A percentile compares a stretch with the other conserved stretches of the same genome.
Conservation (phyloP, 2,329 filamentous ascomycete genomes). For the Colletotrichum tofieldiae region DNA sequence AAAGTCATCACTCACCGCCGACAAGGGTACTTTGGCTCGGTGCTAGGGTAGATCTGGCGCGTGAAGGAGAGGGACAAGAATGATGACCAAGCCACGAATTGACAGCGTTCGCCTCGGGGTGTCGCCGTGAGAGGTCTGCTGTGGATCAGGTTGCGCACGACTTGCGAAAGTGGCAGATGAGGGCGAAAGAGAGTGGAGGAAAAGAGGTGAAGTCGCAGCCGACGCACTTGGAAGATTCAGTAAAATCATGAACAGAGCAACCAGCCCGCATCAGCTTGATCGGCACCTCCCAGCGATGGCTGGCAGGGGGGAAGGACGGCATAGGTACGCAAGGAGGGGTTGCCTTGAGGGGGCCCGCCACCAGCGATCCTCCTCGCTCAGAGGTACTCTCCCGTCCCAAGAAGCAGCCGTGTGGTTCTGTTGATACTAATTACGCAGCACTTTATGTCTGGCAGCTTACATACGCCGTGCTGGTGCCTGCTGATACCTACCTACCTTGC, state of each 20-base stretch:
- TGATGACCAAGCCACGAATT: slow-evolving; percentile 26
- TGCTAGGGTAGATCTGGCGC: slow-evolving; percentile 4
- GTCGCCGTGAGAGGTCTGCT: slow-evolving; percentile 22
- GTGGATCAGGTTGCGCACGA: background rate
- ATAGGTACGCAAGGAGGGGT: slow-evolving; percentile 7
- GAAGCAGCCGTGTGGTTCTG: background rate
- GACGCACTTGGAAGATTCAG: slow-evolving; percentile 25
- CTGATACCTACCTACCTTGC: background rate
- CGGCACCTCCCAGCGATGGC: slow-evolving; percentile 13
- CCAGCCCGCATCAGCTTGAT: slow-evolving; percentile 29
- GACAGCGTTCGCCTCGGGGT: slow-evolving; percentile 1
- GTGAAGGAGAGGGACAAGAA: slow-evolving; percentile 24
- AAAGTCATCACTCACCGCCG: slow-evolving; percentile 37
- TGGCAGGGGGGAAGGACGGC: slow-evolving; percentile 11
- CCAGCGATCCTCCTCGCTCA: background rate
- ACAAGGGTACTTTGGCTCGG: slow-evolving; percentile 25
- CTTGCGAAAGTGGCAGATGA: background rate
- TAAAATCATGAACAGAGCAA: slow-evolving; percentile 36
- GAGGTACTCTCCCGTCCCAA: background rate
- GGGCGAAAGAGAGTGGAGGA: slow-evolving; percentile 21
- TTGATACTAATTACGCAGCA: background rate
- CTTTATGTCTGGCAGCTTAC: background rate
- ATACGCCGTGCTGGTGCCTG: slow-evolving; percentile 10
- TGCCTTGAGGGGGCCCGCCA: slow-evolving; percentile 4
- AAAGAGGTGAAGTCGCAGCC: slow-evolving; percentile 18